Evolutionary conservation across 2,329 filamentous ascomycete species (phyloP), one percentile per base, ranked within the genome.

Genomic region (Arachnomyces sp.): DNA sequence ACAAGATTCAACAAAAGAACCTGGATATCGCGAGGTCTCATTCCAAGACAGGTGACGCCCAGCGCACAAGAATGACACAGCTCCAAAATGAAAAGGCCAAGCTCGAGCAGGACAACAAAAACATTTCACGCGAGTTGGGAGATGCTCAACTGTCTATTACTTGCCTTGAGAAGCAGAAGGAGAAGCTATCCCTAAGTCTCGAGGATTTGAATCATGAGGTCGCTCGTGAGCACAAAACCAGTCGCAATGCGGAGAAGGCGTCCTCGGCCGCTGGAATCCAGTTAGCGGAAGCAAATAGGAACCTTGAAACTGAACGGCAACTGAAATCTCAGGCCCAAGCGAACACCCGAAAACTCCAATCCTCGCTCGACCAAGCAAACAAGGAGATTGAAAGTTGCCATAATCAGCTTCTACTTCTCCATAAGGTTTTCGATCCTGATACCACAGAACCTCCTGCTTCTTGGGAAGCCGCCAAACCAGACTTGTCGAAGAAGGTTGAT

Each of bases 1-100:
- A 95, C 68, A 96, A 96, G 64, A 74, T 98, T 13, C 90, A 96
- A 55, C 90, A 96, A 56, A 96, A 96, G 69, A 92, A 93, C 21
- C 75, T 98, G 5, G 90, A 98, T 57, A 93, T 98, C 60, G 90
- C 90, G 31, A 79, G 92, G 34, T 92, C 90, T 1, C 86, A 79
- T 44, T 94, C 89, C 4, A 82, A 83, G 44, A 90, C 85, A 21
- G 88, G 78, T 45, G 90, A 96, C 52, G 85, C 80, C 25, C 86
- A 88, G 34, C 81, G 89, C 29, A 75, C 81, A 2, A 84, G 92
- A 50, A 71, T 95, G 35, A 63, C 77, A 30, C 79, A 82, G 43
- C 69, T 95, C 18, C 87, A 90, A 48, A 77, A 81, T 12, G 90
- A 95, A 55, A 96, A 95, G 66, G 62, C 75, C 1, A 86, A 83